Conservation (phyloP, 805 yeast genomes). For the Torulaspora microellipsoides region DNA sequence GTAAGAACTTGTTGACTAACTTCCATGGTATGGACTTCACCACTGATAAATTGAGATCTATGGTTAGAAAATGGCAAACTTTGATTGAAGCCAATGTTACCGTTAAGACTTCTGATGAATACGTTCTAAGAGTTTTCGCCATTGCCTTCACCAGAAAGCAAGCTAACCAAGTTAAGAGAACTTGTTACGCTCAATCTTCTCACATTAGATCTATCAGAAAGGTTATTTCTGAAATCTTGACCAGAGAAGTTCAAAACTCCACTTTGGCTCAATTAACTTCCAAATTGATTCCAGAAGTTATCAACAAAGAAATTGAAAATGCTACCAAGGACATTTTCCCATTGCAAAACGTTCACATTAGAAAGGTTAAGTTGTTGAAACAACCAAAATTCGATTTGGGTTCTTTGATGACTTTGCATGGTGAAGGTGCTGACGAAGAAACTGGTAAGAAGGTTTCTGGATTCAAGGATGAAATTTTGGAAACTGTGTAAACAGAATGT, state of each 20-base stretch:
- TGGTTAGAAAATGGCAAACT: conserved; percentile 99
- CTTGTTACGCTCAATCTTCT: conserved; percentile 96
- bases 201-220: conserved; percentile 97
- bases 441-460: conserved; percentile 97
- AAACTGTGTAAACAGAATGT: conserved; percentile 67
- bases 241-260: conserved; percentile 91
- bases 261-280: conserved; percentile 95
- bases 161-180: conserved; percentile 95
- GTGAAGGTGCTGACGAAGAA: conserved; percentile 90
- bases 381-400: conserved; percentile 99
- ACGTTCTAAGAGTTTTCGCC: conserved; percentile 92
- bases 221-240: conserved; percentile 93
- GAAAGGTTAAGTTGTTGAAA: conserved; percentile 97
- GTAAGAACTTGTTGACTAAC: conserved; percentile 97
- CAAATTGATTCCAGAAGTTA: conserved; percentile 97
- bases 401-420: conserved; percentile 93
- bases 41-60: conserved; percentile 93
- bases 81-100: conserved; percentile 97
- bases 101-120: conserved; percentile 96
- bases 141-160: conserved; percentile 98
- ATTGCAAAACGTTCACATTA: conserved; percentile 96
- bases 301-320: conserved; percentile 97
- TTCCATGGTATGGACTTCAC: conserved; percentile 99
- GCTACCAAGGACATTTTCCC: conserved; percentile 93
- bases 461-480: conserved; percentile 98